phyloP scores from a whole-genome alignment of 495 filamentous ascomycete genomes.

The Trichoderma orchidacearum region DNA sequence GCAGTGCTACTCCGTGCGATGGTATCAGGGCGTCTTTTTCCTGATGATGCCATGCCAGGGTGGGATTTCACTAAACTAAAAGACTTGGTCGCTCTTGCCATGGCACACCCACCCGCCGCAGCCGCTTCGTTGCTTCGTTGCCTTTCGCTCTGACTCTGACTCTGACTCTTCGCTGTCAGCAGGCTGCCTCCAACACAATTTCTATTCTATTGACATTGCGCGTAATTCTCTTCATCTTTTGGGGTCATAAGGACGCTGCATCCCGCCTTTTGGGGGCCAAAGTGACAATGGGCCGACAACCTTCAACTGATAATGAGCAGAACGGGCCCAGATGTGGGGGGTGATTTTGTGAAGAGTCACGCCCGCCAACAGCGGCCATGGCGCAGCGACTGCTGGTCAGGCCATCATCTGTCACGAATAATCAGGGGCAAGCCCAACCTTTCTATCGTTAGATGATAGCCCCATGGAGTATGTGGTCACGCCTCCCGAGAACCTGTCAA shows the following conservation, averaged over 20 bases:
- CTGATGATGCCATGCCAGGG: background rate
- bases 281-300: background rate
- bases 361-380: background rate
- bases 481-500: background rate
- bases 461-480: constrained; percentile 1
- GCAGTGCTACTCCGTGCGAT: too few relatives aligned
- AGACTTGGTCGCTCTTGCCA: too few relatives aligned
- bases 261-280: background rate
- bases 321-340: background rate
- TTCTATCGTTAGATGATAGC: background rate
- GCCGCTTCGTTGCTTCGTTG: too few relatives aligned
- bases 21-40: too few relatives aligned
- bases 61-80: background rate
- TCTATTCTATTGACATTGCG: background rate
- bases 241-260: background rate
- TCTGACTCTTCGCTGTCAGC: too few relatives aligned
- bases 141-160: too few relatives aligned
- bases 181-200: too few relatives aligned
- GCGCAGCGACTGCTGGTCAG: background rate
- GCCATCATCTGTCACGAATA: background rate
- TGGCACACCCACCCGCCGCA: too few relatives aligned
- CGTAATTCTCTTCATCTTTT: background rate
- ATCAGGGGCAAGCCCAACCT: background rate
- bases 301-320: background rate
- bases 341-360: background rate